These are phyloP conservation scores for Globisporangium echinulatum DNA, from an alignment of 352 stramenopile genomes.

Conservation along the genomic window DNA sequence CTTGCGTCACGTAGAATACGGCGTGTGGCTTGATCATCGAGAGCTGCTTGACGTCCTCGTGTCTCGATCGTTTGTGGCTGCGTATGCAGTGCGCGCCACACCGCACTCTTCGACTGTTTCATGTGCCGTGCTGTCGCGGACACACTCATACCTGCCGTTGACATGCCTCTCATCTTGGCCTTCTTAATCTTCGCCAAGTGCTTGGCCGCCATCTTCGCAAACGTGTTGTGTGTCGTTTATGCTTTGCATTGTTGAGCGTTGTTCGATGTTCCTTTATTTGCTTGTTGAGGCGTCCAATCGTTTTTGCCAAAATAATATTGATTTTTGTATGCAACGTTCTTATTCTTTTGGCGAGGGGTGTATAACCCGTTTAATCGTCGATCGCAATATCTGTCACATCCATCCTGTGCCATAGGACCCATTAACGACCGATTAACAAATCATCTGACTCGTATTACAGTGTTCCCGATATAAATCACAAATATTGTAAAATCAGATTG, in stretches of 20 bases:
- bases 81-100: constrained; percentile 1
- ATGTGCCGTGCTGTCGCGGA: not conserved
- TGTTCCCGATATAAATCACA: too few species aligned
- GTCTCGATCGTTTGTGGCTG: not conserved
- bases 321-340: not conserved
- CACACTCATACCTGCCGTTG: not conserved
- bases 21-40: not conserved
- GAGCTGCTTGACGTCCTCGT: not conserved
- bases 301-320: not conserved
- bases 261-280: not conserved
- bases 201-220: not conserved
- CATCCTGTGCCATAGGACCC: too few species aligned
- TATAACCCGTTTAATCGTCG: too few species aligned
- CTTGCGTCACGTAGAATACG: constrained; percentile 1
- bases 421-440: too few species aligned
- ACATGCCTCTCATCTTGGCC: not conserved
- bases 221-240: not conserved
- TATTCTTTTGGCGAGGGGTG: not conserved
- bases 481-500: too few species aligned
- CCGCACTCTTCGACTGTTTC: not conserved
- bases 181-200: not conserved
- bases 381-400: too few species aligned
- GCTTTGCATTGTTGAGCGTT: not conserved
- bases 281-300: not conserved
- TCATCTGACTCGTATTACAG: too few species aligned